Evolutionary conservation across 371 early-diverging fungal species (phyloP), one percentile per base, ranked within the genome.

Genomic region (Conidiobolus incongruus): DNA sequence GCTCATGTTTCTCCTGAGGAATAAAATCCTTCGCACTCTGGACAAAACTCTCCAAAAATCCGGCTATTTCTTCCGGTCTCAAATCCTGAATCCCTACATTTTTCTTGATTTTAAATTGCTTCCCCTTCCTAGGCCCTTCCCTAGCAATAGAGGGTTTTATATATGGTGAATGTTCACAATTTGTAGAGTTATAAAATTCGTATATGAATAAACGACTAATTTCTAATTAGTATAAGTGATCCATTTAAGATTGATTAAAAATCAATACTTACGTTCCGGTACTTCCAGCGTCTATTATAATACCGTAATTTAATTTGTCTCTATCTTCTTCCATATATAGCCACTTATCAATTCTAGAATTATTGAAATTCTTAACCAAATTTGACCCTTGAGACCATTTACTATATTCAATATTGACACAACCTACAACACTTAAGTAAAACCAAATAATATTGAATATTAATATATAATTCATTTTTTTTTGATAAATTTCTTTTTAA

Each of bases 1-100:
- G 45, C 0, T 61, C 28, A 38, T 73, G 70, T 34, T 65, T 56
- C 13, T 59, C 50, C 21, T 32, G 48, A 0, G 95, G 95, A 7
- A 95, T 68, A 0, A 70, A 60, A 20, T 58, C 47, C 22, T 52
- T 52, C 0, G 92, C 85, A 55, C 77, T 85, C 42, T 77, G 70
- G 31, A 94, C 55, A 13, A 94, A 56, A 17, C 74, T 70, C 36
- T 61, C 50, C 17, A 94, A 51, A 45, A 67, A 63, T 10, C 55
- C 62, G 1, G 76, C 74, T 0, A 70, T 65, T 38, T 63, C 59
- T 29, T 51, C 62, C 22, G 68, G 66, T 38, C 10, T 15, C 2
- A 38, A 13, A 13, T 35, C 38, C 15, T 38, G 26, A 13, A 46
- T 16, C 5, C 46, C 46, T 8, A 26, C 38, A 12, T 3, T 19